Base-by-base conservation (phyloP, 2,329 filamentous ascomycete genomes). In the Neofusicoccum umdonicola region DNA sequence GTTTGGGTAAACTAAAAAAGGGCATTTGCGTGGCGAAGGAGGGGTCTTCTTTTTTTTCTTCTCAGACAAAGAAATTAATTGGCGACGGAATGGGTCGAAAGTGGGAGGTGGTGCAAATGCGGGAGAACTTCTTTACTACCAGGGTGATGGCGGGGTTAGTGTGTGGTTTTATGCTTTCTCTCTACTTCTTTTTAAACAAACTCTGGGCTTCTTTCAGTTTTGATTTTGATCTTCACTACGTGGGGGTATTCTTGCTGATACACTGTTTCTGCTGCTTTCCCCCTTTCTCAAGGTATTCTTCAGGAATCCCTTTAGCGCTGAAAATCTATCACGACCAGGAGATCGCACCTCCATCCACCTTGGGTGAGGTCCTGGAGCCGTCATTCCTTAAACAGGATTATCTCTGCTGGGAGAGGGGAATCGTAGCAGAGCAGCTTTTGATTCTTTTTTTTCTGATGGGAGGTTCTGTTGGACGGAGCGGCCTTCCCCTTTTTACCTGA, bases 11-110 rank as follows among this genome's bases (percentile, higher is more conserved):
- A 50, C 44, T 50, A 62, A 60, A 60, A 60, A 58, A 58, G 54
- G 58, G 58, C 58, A 62, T 62, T 62, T 62, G 58, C 58, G 58
- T 47, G 58, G 58, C 58, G 58, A 64, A 54, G 48, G 39, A 56
- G 61, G 61, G 50, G 51, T 44, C 61, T 54, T 52, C 41, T 34
- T 52, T 52, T 52, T 52, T 37, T 47, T 31, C 27, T 39, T 39
- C 31, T 44, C 27, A 50, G 44, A 47, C 61, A 48, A 31, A 63
- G 50, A 54, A 64, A 64, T 39, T 56, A 64, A 47, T 48, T 39
- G 39, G 50, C 35, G 51, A 50, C 42, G 17, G 42, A 34, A 37
- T 41, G n/a, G 42, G 41, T 11, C 17, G 61, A 19, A 45, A 31
- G 47, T 42, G 41, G 62, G 41, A 47, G 27, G n/a, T 31, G 58